Evolutionary conservation across 495 filamentous ascomycete species (phyloP).

Genomic region (Aspergillus bertholletiae): DNA sequence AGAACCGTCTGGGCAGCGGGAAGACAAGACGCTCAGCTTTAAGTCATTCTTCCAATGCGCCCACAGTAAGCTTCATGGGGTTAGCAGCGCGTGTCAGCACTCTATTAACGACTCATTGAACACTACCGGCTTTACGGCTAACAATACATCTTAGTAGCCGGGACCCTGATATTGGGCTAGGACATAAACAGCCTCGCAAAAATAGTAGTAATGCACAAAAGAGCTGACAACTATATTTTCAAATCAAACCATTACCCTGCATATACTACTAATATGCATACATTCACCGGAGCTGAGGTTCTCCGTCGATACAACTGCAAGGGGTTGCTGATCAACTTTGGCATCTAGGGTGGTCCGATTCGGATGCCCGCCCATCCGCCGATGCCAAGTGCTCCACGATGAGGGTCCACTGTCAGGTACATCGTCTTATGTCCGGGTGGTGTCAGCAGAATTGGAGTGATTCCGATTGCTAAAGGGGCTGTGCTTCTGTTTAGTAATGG

Average conservation of each 20-base stretch:
- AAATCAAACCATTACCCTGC: background rate
- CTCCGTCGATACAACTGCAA: background rate
- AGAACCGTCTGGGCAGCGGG: no score
- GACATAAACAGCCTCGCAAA: background rate
- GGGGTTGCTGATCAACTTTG: background rate
- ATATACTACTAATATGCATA: background rate
- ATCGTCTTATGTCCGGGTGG: background rate
- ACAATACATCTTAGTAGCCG: background rate
- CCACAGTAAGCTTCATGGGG: no score
- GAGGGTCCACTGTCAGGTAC: background rate
- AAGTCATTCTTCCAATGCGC: no score
- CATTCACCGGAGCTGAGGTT: background rate
- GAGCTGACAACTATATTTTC: background rate
- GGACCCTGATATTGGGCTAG: background rate
- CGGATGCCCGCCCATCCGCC: background rate
- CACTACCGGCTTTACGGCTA: background rate
- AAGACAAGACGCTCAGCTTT: no score
- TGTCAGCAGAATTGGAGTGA: constrained; percentile 8
- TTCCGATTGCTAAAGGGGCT: constrained; percentile 8
- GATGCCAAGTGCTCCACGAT: constrained; percentile 1
- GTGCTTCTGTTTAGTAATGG: background rate
- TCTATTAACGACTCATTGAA: background rate
- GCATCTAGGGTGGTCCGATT: constrained; percentile 6
- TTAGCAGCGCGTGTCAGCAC: background rate
- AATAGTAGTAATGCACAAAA: background rate